Evolutionary conservation across 2,329 filamentous ascomycete species (phyloP), one percentile per base, ranked within the genome.

Genomic region (Botryosphaeria agaves): DNA sequence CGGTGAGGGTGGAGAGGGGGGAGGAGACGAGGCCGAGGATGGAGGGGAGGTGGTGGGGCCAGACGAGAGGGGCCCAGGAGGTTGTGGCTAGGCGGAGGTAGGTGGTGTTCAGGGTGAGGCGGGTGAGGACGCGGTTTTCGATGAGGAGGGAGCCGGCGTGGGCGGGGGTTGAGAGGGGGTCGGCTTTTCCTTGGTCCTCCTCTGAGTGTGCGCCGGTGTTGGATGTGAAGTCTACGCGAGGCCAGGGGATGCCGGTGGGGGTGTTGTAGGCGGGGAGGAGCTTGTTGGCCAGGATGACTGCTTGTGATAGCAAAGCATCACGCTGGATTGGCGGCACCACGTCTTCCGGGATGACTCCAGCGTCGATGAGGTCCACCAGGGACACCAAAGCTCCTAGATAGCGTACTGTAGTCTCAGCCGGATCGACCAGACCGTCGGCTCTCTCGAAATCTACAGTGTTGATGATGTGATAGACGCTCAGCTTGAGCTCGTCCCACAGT

Each of bases 1-100:
- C 53, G 6, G 55, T 60, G 32, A 51, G 40, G 27, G 61, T 59
- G 29, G 60, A 53, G 25, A 59, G 46, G 6, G 56, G 57, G 2
- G 45, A 49, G 27, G 58, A 51, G 11, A 57, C 40, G 36, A 61
- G 49, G 3, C 57, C 58, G 8, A 45, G 38, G 44, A 49, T 55
- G 7, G 52, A 46, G 15, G 55, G 46, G 9, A 41, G 31, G 45
- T 51, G 56, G 32, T 51, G 52, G 19, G 47, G 52, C 55, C 56
- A 60, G 6, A 61, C 56, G n/a, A 62, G 43, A 17, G 53, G 51
- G 16, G 51, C 47, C 57, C 57, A 60, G 16, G 57, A 53, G 28
- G 43, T 42, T 3, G 56, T 60, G 3, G 57, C 51, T 34, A 59
- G 59, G 19, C 33, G 43, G 6, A 47, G 42, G 38, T 60, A 62